Conservation (phyloP, 768 basidiomycete species). For the Auriscalpium vulgare region DNA sequence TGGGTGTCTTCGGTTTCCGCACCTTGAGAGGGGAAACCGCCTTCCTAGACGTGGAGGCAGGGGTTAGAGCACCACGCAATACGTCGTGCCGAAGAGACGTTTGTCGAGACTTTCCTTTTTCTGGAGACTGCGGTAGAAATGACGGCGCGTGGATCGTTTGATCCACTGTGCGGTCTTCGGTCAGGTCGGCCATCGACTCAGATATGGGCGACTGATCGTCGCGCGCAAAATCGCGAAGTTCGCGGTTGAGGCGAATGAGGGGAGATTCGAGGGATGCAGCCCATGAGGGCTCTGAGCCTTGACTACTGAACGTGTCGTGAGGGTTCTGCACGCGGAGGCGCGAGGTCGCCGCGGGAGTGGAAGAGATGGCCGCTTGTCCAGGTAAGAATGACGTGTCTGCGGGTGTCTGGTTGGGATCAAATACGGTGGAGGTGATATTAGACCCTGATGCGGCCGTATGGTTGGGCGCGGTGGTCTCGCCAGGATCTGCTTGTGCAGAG, state of each 20-base stretch:
- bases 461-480: neutral
- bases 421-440: conserved; percentile 3
- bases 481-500: neutral
- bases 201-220: conserved; percentile 27
- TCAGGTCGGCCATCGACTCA: conserved; percentile 16
- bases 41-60: conserved; percentile 12
- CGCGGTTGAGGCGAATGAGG: conserved; percentile 55
- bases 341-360: conserved; percentile 59
- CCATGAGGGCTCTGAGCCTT: conserved; percentile 50
- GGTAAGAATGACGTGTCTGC: conserved; percentile 73
- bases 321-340: conserved; percentile 21
- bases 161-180: conserved; percentile 2
- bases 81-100: conserved; percentile 20
- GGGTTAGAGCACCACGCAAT: conserved; percentile 1
- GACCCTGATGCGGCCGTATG: conserved; percentile 12
- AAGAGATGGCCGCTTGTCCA: conserved; percentile 62
- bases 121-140: neutral
- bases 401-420: conserved; percentile 38
- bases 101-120: conserved; percentile 30
- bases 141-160: neutral
- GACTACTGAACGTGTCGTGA: conserved; percentile 30
- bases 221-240: conserved; percentile 46
- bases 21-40: conserved; percentile 44
- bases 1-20: conserved; percentile 51
- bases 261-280: conserved; percentile 69